Base-by-base conservation (phyloP, 2,329 filamentous ascomycete genomes). In the Whalleya microplaca region DNA sequence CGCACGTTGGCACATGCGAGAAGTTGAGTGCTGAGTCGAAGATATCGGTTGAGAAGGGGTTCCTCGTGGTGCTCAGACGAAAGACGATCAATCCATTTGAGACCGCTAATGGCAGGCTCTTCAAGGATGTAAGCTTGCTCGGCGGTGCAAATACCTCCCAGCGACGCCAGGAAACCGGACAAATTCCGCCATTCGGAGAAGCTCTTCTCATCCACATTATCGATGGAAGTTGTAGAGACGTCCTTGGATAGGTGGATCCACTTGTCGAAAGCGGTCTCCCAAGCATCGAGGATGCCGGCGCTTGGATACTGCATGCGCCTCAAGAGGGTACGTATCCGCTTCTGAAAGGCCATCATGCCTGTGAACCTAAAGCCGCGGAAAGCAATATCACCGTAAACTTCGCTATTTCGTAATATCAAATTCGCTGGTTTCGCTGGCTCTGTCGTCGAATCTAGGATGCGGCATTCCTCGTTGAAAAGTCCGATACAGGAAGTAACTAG, bases 301-400 rank as follows among this genome's bases (percentile, higher is more conserved):
- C 84, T 87, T 19, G 87, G 87, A 61, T 81, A 82, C 47, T 83
- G 79, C 75, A 89, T 83, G 46, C 80, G 80, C 21, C 84, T 77
- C 20, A 89, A 69, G 29, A 89, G 76, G 12, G 79, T 78, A 44
- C 86, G 80, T 29, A 86, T 78, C 41, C 86, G 79, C 66, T 88
- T 89, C 63, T 90, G 87, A 65, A 90, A 90, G 2, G 86, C 87
- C 10, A 89, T 87, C 7, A 88, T 72, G 1, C 87, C 87, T 7
- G 87, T 89, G 64, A 89, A 87, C 23, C 84, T 79, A 65, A 89
- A 89, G 1, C 80, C 81, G 42, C 80, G 82, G 1, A 85, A 87
- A 1, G 84, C 80, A 49, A 90, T 83, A 59, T 88, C 85, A 21
- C 77, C 73, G 58, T 86, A 89, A 1, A 86, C 74, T 6, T 85